Base-by-base conservation (phyloP, 2,329 filamentous ascomycete genomes). In the Annulohypoxylon truncatum region DNA sequence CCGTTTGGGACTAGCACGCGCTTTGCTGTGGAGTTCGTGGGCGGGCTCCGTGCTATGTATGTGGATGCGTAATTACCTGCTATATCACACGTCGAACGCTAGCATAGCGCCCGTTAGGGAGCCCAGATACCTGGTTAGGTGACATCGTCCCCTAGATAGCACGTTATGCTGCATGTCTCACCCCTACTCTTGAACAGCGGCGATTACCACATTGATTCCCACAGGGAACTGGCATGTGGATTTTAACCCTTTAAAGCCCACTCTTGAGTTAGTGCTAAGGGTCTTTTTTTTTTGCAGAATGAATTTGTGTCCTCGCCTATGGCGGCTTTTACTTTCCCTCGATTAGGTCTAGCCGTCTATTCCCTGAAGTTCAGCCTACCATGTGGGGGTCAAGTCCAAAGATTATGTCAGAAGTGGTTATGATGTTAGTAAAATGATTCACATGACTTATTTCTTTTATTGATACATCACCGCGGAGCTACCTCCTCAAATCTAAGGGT, bases 401-500 rank as follows among this genome's bases (percentile, higher is more conserved):
- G 15, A 38, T 38, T n/a, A 38, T 38, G 7, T 8, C 35, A 42
- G 8, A 10, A 10, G 8, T 22, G 18, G 8, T 42, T 18, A 4
- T 22, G 38, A 20, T 9, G 8, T 42, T 20, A 42, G n/a, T n/a
- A n/a, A 35, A 9, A 15, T 42, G 18, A 12, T 42, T 42, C 38
- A 4, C 38, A 42, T 42, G 38, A 7, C 15, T 42, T 18, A 22
- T 42, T 12, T 4, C 2, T 9, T 42, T 42, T 22, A 42, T 12
- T 20, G 15, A 42, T 42, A 42, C 15, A 42, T 31, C n/a, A 15
- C 35, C n/a, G n/a, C 6, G 35, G 35, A 8, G n/a, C 35, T 38
- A 15, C 13, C 35, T 38, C 35, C 35, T 18, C n/a, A 59, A 51
- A 10, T 57, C 48, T 66, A 57, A 59, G 70, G 70, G 70, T 72